Evolutionary conservation across 441 rosid species (phyloP).

Genomic region (Geranium incanum): DNA sequence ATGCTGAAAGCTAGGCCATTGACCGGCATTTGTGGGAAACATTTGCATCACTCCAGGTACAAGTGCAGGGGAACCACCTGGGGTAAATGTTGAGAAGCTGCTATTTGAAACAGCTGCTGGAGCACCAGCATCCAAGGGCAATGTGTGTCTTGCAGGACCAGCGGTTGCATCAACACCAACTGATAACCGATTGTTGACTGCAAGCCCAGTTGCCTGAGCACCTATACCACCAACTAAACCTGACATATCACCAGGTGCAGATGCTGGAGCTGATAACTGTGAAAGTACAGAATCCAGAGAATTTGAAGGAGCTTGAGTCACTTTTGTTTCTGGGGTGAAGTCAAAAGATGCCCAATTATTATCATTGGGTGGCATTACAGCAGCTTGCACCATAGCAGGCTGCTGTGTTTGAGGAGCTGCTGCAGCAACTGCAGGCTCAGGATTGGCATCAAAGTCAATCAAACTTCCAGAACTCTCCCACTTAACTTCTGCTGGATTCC

Average conservation of each 20-base stretch:
- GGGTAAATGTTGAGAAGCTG: slow-evolving; percentile 27
- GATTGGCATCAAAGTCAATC: slow-evolving; percentile 88
- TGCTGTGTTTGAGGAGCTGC: slow-evolving; percentile 43
- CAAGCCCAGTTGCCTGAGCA: slow-evolving; percentile 26
- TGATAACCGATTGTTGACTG: slow-evolving; percentile 24
- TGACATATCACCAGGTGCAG: slow-evolving; percentile 41
- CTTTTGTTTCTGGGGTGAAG: slow-evolving; percentile 40
- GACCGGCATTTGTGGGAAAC: slow-evolving; percentile 31
- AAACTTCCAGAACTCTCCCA: slow-evolving; percentile 55
- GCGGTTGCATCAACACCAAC: slow-evolving; percentile 19
- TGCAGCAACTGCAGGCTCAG: slow-evolving; percentile 47
- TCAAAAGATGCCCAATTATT: slow-evolving; percentile 94
- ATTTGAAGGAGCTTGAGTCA: slow-evolving; percentile 48
- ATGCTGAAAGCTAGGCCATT: slow-evolving; percentile 39
- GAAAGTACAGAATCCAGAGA: slow-evolving; percentile 75
- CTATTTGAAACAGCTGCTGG: slow-evolving; percentile 22
- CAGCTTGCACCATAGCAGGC: slow-evolving; percentile 27
- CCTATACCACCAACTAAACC: slow-evolving; percentile 34
- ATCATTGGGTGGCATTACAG: slow-evolving; percentile 42
- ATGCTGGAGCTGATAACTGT: slow-evolving; percentile 51
- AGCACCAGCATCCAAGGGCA: slow-evolving; percentile 20
- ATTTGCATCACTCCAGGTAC: slow-evolving; percentile 29
- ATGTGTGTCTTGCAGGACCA: slow-evolving; percentile 27
- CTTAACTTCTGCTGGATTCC: slow-evolving; percentile 58
- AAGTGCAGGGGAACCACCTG: slow-evolving; percentile 29